phyloP scores from a whole-genome alignment of 2,329 filamentous ascomycete species.

The Cladobotryum protrusum region DNA sequence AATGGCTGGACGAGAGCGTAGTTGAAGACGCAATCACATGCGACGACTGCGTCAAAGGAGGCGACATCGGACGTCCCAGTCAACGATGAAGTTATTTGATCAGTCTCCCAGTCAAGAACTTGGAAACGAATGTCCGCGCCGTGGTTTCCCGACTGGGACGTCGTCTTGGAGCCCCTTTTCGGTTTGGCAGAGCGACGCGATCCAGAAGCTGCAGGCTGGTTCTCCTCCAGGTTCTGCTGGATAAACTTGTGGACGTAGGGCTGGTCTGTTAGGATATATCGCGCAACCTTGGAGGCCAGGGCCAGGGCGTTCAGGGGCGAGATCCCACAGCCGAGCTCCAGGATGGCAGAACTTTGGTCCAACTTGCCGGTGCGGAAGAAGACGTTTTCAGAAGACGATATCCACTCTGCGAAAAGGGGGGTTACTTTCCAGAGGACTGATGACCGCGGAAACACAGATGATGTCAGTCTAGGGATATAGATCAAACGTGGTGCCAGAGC shows the following conservation, averaged over 20 bases:
- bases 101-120: constrained; percentile 77
- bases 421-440: constrained; percentile 91
- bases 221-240: constrained; percentile 67
- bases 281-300: constrained; percentile 53
- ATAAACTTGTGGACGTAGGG: constrained; percentile 73
- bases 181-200: background rate
- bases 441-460: too few species aligned
- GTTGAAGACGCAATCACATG: constrained; percentile 95
- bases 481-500: too few species aligned
- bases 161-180: background rate
- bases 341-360: constrained; percentile 52
- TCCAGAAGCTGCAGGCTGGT: constrained; percentile 26
- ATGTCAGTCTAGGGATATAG: too few species aligned
- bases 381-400: constrained; percentile 56
- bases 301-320: constrained; percentile 71
- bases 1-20: constrained; percentile 76
- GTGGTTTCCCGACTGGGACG: constrained; percentile 20
- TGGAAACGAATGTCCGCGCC: constrained; percentile 42
- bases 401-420: constrained; percentile 74
- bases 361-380: constrained; percentile 47
- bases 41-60: constrained; percentile 68
- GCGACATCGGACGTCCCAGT: constrained; percentile 27
- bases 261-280: constrained; percentile 82
- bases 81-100: constrained; percentile 42
- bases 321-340: constrained; percentile 87